These are phyloP conservation scores for Phaeosphaeriaceae sp. DNA, from an alignment of 2,329 filamentous ascomycete species.

Conservation along the genomic window DNA sequence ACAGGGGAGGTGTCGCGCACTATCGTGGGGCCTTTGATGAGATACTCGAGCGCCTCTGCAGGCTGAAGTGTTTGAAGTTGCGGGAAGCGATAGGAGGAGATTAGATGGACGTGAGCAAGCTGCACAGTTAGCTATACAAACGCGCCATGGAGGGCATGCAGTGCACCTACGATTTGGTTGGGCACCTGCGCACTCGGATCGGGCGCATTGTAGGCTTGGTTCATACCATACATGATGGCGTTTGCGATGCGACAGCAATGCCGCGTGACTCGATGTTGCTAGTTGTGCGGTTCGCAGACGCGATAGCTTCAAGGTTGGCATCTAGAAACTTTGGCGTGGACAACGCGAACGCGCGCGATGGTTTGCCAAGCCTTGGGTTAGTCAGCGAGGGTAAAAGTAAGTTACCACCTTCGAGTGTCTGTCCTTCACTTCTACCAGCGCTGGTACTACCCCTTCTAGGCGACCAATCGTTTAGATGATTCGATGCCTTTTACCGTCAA, in stretches of 20 bases:
- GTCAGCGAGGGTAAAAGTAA: neutral
- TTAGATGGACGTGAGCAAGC: constrained; percentile 88
- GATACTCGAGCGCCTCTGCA: constrained; percentile 81
- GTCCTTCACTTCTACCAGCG: neutral
- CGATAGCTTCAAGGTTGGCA: constrained; percentile 26
- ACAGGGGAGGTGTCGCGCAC: constrained; percentile 85
- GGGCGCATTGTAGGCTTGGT: constrained; percentile 39
- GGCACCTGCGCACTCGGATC: constrained; percentile 47
- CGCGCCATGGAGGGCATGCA: constrained; percentile 10
- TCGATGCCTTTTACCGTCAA: neutral
- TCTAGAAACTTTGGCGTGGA: constrained; percentile 23
- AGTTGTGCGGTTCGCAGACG: constrained; percentile 23
- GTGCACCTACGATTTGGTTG: constrained; percentile 38
- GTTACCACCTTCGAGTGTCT: neutral
- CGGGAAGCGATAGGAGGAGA: constrained; percentile 84
- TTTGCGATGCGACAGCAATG: constrained; percentile 33
- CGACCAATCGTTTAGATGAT: neutral
- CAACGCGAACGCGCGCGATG: constrained; percentile 18
- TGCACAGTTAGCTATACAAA: constrained; percentile 45
- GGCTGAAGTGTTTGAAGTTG: constrained; percentile 73
- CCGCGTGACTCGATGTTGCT: constrained; percentile 20
- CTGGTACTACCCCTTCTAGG: no score
- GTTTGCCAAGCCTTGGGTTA: constrained; percentile 8
- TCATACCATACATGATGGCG: constrained; percentile 43
- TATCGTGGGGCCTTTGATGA: constrained; percentile 83